phyloP scores from a whole-genome alignment of 345 rosid genomes.

The Citrus hindsii region DNA sequence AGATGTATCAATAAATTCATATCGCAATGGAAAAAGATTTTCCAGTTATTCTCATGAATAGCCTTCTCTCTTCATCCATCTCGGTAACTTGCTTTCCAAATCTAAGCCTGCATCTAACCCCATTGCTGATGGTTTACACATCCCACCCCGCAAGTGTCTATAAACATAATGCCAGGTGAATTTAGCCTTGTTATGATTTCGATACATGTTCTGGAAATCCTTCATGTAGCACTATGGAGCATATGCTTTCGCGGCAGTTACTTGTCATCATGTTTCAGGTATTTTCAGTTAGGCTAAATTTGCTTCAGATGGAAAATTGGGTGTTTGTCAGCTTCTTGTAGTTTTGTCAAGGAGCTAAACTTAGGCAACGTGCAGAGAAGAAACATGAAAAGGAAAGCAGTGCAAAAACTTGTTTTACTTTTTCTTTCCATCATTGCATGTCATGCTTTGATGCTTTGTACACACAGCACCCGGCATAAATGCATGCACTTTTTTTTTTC shows the following conservation, averaged over 20 bases:
- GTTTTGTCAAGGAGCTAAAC: background rate
- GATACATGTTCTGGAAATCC: background rate
- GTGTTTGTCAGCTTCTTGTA: background rate
- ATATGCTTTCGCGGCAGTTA: background rate
- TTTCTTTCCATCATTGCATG: too few species aligned
- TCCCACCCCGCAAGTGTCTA: background rate
- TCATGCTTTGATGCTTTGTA: too few species aligned
- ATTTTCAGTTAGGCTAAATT: background rate
- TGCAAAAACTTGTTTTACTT: too few species aligned
- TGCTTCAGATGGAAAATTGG: background rate
- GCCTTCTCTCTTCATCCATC: background rate
- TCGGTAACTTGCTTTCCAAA: background rate
- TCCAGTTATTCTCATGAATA: background rate
- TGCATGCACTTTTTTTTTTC: too few species aligned
- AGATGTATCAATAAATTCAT: conserved; percentile 13
- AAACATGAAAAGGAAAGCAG: background rate
- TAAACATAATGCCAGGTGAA: background rate
- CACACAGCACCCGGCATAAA: too few species aligned
- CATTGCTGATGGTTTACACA: background rate
- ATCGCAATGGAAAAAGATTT: background rate
- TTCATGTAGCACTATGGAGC: background rate
- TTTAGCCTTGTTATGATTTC: background rate
- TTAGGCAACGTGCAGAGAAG: too few species aligned
- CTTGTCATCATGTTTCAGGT: background rate
- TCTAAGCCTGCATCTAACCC: background rate